These are phyloP conservation scores for Solanum peruvianum DNA, from an alignment of 257 asterid genomes.

Conservation along the genomic window DNA sequence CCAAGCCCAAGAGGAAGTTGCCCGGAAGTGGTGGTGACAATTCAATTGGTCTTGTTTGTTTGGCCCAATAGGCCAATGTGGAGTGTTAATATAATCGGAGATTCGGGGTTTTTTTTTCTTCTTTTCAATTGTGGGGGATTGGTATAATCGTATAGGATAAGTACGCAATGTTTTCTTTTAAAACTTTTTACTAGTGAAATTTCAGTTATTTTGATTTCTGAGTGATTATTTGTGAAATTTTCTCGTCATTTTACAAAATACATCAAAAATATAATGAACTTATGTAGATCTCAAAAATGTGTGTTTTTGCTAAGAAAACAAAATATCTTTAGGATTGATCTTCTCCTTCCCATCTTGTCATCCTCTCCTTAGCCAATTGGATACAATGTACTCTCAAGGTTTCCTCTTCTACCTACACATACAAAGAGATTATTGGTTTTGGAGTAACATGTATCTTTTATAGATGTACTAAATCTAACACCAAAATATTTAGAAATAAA, in stretches of 20 bases:
- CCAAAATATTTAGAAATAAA: not conserved
- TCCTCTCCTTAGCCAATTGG: conserved; percentile 20
- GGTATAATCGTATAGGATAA: conserved; percentile 11
- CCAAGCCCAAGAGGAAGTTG: conserved; percentile 59
- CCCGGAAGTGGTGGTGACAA: conserved; percentile 7
- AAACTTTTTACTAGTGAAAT: not conserved
- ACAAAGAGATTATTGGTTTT: not conserved
- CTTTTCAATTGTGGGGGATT: conserved; percentile 13
- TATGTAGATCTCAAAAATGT: not conserved
- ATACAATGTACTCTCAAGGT: conserved; percentile 33
- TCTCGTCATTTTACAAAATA: not conserved
- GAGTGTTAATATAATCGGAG: conserved; percentile 29
- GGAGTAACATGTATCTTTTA: not conserved
- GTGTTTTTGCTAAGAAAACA: not conserved
- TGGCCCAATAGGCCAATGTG: conserved; percentile 17
- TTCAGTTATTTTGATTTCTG: not conserved
- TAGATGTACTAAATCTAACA: not conserved
- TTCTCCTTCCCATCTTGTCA: not conserved
- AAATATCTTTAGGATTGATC: not conserved
- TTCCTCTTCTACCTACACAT: conserved; percentile 42
- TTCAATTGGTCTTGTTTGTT: conserved; percentile 9
- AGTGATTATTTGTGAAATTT: not conserved
- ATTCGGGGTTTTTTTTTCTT: not conserved
- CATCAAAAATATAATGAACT: not conserved
- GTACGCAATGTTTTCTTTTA: not conserved